Percentiles rank a stretch among this genome's conserved stretches.
Evolutionary conservation across 495 filamentous ascomycete species (phyloP).

Genomic region (Pseudomonodictys pantanalensis): DNA sequence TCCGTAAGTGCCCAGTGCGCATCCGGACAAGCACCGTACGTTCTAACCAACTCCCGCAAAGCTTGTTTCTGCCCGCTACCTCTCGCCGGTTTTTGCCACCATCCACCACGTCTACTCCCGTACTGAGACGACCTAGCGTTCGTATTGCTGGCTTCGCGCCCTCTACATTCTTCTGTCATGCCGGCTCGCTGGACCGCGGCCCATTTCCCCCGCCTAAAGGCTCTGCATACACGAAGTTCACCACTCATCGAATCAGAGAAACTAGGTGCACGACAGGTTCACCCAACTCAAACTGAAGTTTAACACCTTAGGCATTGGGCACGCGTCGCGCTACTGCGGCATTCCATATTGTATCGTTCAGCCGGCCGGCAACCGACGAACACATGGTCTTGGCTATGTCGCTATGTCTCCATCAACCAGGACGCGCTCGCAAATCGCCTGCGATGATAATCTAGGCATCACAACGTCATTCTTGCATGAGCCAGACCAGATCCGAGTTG

Average conservation of each 20-base stretch:
- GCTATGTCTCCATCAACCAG: neutral
- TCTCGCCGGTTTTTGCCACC: neutral
- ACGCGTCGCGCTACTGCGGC: neutral
- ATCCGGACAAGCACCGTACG: neutral
- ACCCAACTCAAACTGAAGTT: too few relatives aligned
- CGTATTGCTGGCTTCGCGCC: neutral
- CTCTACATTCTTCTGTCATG: neutral
- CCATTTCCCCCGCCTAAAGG: neutral
- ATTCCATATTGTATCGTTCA: neutral
- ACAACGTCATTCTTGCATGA: too few relatives aligned
- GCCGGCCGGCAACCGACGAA: neutral
- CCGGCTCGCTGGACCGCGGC: neutral
- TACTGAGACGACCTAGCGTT: neutral
- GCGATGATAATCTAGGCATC: neutral
- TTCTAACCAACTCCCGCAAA: slow-evolving; percentile 12
- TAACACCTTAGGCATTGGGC: neutral
- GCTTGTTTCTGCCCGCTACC: neutral
- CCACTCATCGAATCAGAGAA: neutral
- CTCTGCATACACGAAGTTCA: neutral
- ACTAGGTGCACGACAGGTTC: neutral
- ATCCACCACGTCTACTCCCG: neutral
- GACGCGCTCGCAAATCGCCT: neutral
- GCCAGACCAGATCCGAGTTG: too few relatives aligned
- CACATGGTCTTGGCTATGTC: neutral
- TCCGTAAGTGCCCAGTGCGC: slow-evolving; percentile 3